Base-by-base conservation (phyloP, 2,329 filamentous ascomycete genomes). In the Penicillium sp. region DNA sequence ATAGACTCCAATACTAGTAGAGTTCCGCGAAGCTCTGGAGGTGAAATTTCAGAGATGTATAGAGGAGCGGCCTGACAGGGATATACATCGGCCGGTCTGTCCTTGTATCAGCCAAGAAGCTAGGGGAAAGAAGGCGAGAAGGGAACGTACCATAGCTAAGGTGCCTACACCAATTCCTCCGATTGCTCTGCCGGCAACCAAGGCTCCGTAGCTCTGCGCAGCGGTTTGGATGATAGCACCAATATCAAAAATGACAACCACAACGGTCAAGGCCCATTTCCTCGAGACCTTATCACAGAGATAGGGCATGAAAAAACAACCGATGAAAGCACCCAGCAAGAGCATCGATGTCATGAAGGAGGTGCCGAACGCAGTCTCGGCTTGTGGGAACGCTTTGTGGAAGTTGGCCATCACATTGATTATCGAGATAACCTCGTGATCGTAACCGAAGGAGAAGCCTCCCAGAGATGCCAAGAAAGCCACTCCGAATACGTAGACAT, bases 401-500 rank as follows among this genome's bases (percentile, higher is more conserved):
- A 82, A 82, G 51, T 80, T 78, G 25, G 76, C 71, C 79, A 82
- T 82, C 38, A 80, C 77, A 2, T 81, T 69, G 20, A 78, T 80
- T 12, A 82, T 57, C 1, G 72, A 74, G 17, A 75, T 70, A 15
- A 75, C 73, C 10, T 72, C 71, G 55, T 73, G 69, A 6, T 68
- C 79, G 54, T 78, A 79, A 17, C 76, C 78, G 59, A 79, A 79
- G 0, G 76, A 74, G 28, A 78, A 72, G 8, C 77, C 76, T 7
- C 75, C 78, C 34, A 81, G 68, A 3, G 74, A 78, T 0, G 79
- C 79, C 12, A 81, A 67, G 12, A 80, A 69, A 0, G 78, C 78
- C 6, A 77, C 78, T 15, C 76, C 76, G 15, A 79, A 73, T n/a
- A 81, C 76, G 54, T 75, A 81, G 47, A 15, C 12, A 37, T 50